Percentiles rank a stretch among this genome's conserved stretches.
Evolutionary conservation across 139 green algal species (phyloP).

Genomic region (Tetradesmus obliquus): DNA sequence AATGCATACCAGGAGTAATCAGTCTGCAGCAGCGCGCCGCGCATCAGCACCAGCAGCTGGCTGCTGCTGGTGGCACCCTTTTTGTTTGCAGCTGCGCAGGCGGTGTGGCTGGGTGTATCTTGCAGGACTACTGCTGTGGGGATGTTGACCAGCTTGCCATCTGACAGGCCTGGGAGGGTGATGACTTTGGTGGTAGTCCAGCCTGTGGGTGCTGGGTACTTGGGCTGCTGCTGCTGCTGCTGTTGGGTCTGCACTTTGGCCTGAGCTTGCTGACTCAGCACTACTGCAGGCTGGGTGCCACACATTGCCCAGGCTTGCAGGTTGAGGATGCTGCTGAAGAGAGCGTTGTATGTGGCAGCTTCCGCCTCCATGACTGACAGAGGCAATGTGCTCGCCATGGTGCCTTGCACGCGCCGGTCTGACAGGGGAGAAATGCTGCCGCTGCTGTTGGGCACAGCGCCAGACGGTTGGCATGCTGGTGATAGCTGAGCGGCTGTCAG

Average conservation of each 20-base stretch:
- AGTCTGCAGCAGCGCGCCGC: background rate
- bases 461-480: background rate
- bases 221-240: background rate
- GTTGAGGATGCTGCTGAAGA: background rate
- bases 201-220: background rate
- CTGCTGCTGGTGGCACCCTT: background rate
- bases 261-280: background rate
- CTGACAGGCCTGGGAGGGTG: background rate
- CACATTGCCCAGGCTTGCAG: background rate
- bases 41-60: background rate
- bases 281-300: background rate
- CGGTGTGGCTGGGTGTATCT: background rate
- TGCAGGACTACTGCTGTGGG: background rate
- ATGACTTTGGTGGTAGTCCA: background rate
- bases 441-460: background rate
- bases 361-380: background rate
- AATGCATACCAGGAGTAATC: background rate
- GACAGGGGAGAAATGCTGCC: background rate
- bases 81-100: background rate
- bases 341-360: background rate
- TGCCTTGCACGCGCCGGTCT: background rate
- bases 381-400: background rate
- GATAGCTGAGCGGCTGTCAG: background rate
- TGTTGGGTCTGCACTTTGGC: background rate
- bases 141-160: background rate